A percentile compares a stretch with the other conserved stretches of the same genome.
These are phyloP conservation scores for Candida taoyuanica DNA, from an alignment of 805 yeast genomes.

Conservation along the genomic window DNA sequence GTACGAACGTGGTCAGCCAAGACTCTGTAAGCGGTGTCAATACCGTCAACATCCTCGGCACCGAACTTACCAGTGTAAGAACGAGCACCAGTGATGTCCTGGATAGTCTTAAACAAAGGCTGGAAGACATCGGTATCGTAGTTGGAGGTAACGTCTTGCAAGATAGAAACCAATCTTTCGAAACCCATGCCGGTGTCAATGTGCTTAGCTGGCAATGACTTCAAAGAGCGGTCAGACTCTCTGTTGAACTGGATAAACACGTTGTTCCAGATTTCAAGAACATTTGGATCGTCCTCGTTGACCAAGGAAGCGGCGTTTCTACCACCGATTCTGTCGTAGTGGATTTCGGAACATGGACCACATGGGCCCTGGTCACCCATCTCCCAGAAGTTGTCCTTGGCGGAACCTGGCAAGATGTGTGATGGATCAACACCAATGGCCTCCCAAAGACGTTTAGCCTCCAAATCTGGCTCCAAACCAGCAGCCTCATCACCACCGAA, in stretches of 20 bases:
- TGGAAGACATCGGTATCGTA: slow-evolving; percentile 96
- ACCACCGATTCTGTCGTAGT: slow-evolving; percentile 97
- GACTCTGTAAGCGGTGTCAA: slow-evolving; percentile 97
- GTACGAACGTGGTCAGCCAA: slow-evolving; percentile 98
- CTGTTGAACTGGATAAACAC: slow-evolving; percentile 97
- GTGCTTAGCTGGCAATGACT: slow-evolving; percentile 87
- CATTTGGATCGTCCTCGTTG: slow-evolving; percentile 97
- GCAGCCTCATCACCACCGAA: slow-evolving; percentile 86
- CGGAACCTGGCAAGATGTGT: slow-evolving; percentile 89
- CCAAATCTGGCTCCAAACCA: slow-evolving; percentile 89
- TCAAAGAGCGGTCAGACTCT: slow-evolving; percentile 78
- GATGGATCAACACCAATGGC: slow-evolving; percentile 85
- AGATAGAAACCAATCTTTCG: slow-evolving; percentile 91
- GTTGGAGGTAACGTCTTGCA: slow-evolving; percentile 88
- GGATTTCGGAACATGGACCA: slow-evolving; percentile 98
- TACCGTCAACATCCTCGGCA: slow-evolving; percentile 85
- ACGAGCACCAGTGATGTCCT: slow-evolving; percentile 90
- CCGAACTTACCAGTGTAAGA: slow-evolving; percentile 92
- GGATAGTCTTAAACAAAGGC: slow-evolving; percentile 81
- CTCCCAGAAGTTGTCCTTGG: slow-evolving; percentile 97
- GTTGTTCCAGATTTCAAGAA: slow-evolving; percentile 95
- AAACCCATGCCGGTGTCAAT: slow-evolving; percentile 99
- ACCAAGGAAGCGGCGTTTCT: slow-evolving; percentile 90
- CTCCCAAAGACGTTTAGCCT: slow-evolving; percentile 85
- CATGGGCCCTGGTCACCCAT: slow-evolving; percentile 99